Percentiles rank a stretch among this genome's conserved stretches.
These are phyloP conservation scores for Gossypium raimondii DNA, from an alignment of 345 rosid species.

Conservation along the genomic window DNA sequence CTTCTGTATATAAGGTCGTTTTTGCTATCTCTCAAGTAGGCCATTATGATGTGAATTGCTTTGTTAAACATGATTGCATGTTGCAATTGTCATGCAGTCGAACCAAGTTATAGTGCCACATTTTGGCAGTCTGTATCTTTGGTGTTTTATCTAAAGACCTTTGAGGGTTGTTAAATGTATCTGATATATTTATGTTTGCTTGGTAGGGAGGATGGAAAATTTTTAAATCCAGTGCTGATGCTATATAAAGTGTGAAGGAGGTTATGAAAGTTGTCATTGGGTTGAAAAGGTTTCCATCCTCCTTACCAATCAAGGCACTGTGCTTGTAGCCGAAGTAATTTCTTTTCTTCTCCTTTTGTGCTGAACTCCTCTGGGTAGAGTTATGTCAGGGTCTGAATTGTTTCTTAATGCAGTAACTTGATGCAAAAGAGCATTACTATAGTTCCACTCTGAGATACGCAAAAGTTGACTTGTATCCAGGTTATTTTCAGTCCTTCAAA, in stretches of 20 bases:
- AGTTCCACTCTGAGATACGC: not conserved
- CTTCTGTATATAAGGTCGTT: constrained; percentile 8
- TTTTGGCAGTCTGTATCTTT: not conserved
- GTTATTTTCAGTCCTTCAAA: constrained; percentile 7
- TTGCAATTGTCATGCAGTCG: not conserved
- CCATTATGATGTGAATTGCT: not conserved
- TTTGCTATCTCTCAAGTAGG: not conserved
- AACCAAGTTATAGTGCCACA: not conserved
- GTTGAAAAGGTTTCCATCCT: constrained; percentile 8
- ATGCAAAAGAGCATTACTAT: constrained; percentile 12
- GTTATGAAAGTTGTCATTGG: not conserved
- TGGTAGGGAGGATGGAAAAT: constrained; percentile 10
- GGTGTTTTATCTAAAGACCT: not conserved
- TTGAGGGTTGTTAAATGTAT: not conserved
- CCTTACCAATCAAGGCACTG: not conserved
- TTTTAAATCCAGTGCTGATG: constrained; percentile 7
- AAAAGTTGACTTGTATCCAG: constrained; percentile 5
- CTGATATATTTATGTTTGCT: not conserved
- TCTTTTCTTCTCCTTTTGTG: not conserved
- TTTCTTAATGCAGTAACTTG: constrained; percentile 8
- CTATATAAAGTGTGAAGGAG: not conserved
- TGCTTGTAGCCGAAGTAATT: not conserved
- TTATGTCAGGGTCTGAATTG: constrained; percentile 5
- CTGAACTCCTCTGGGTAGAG: constrained; percentile 8
- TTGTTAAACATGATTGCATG: not conserved